phyloP scores from a whole-genome alignment of 768 basidiomycete species.

The Suillus subluteus region DNA sequence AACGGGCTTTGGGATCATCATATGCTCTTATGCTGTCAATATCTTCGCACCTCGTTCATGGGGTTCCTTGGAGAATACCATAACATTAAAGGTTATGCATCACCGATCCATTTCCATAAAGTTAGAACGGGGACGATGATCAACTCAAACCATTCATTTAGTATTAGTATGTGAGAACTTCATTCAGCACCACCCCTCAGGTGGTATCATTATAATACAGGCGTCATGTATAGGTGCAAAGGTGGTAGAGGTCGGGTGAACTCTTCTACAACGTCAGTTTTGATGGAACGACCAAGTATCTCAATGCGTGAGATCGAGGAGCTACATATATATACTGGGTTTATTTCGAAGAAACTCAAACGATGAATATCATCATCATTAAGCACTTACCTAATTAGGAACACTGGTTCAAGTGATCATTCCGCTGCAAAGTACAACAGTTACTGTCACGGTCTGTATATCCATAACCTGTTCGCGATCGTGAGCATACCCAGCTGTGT shows the following conservation, averaged over 20 bases:
- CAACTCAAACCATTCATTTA: too few species aligned
- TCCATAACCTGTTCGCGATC: neutral
- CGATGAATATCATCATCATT: neutral
- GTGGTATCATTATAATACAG: too few species aligned
- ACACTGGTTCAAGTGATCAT: conserved; percentile 3
- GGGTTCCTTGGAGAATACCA: conserved; percentile 51
- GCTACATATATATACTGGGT: neutral
- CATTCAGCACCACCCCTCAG: too few species aligned
- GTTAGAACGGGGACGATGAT: too few species aligned
- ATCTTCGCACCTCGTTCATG: conserved; percentile 81
- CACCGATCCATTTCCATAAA: too few species aligned
- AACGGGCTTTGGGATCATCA: conserved; percentile 60
- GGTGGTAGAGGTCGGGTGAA: neutral
- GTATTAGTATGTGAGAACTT: too few species aligned
- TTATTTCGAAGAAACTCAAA: neutral
- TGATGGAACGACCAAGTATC: neutral
- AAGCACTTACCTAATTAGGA: conserved; percentile 4
- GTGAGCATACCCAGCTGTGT: neutral
- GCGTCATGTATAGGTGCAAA: neutral
- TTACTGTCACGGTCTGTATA: neutral
- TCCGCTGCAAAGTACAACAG: neutral
- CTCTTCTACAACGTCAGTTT: neutral
- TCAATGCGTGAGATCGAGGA: neutral
- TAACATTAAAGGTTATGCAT: conserved; percentile 84
- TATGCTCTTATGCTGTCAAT: conserved; percentile 73